Conservation (phyloP, 192 early-diverging fungal species). For the Backusella psychrophila region DNA sequence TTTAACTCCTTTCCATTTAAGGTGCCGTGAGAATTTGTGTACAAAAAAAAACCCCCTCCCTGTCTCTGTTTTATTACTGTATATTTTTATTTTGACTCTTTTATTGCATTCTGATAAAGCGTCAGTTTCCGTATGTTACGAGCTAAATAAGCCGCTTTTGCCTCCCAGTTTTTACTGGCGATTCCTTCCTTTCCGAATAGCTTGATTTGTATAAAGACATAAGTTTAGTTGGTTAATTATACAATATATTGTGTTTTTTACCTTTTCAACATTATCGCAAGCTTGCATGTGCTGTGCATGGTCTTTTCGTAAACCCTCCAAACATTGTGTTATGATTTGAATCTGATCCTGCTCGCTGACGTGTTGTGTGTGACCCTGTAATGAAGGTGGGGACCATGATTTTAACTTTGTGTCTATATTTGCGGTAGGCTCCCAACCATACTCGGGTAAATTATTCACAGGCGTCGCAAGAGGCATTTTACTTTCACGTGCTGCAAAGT, state of each 20-base stretch:
- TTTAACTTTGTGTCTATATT: background rate
- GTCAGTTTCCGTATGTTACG: background rate
- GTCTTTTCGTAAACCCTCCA: background rate
- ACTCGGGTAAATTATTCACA: conserved; percentile 64
- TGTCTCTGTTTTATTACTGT: background rate
- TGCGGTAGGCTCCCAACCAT: conserved; percentile 57
- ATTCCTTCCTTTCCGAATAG: background rate
- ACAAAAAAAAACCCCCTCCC: background rate
- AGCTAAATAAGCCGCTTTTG: background rate
- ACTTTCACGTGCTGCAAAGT: conserved; percentile 77
- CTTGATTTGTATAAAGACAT: background rate
- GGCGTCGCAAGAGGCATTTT: conserved; percentile 70
- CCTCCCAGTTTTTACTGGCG: background rate
- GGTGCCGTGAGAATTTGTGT: background rate
- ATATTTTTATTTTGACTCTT: background rate
- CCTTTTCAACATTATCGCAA: background rate
- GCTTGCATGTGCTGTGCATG: conserved; percentile 3
- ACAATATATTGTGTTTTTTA: background rate
- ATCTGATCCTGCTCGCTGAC: conserved; percentile 1
- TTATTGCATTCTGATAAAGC: background rate
- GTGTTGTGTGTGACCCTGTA: background rate
- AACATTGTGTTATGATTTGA: background rate
- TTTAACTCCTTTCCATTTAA: background rate
- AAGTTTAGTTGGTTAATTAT: background rate
- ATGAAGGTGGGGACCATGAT: background rate